Base-by-base conservation (phyloP, 345 rosid species). In the Ricinus communis region DNA sequence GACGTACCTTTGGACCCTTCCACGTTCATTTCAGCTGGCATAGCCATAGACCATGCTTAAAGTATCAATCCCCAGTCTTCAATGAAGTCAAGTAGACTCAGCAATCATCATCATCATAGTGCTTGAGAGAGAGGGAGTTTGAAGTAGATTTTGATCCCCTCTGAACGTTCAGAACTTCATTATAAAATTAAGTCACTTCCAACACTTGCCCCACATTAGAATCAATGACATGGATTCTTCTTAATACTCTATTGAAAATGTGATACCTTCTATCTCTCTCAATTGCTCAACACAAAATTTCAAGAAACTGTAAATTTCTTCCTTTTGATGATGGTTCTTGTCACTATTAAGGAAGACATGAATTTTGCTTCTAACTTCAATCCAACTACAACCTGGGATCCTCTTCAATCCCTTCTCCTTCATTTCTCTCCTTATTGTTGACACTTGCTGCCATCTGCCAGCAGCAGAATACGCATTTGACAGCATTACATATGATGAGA, bases 321-420 rank as follows among this genome's bases (percentile, higher is more conserved):
- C 86, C 65, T 85, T 85, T 9, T 68, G 85, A 43, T 75, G 74
- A 28, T 85, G 87, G 46, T 47, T 86, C 61, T 45, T 59, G 60
- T 88, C 90, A 4, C 84, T 73, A 28, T 69, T 83, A 33, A 81
- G 81, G 78, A 89, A 90, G 54, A 90, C 91, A 68, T 85, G 76
- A 77, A 83, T 71, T 83, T 80, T 78, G 77, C 62, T 78, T 70
- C 76, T 71, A 65, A 81, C 64, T 80, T 93, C 93, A 33, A 85
- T 86, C 98, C 95, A 93, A 82, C 95, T 88, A 77, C 88, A 87
- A 15, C 96, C 95, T 1, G 94, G 77, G 67, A 90, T 75, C 70
- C 88, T 86, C 56, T 68, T 83, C 81, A 88, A 72, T 22, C 86
- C 80, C 75, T 61, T 87, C 75, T 86, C 88, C 70, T 79, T 85